Evolutionary conservation across 768 basidiomycete species (phyloP).

Genomic region (Hydnomerulius pinastri): DNA sequence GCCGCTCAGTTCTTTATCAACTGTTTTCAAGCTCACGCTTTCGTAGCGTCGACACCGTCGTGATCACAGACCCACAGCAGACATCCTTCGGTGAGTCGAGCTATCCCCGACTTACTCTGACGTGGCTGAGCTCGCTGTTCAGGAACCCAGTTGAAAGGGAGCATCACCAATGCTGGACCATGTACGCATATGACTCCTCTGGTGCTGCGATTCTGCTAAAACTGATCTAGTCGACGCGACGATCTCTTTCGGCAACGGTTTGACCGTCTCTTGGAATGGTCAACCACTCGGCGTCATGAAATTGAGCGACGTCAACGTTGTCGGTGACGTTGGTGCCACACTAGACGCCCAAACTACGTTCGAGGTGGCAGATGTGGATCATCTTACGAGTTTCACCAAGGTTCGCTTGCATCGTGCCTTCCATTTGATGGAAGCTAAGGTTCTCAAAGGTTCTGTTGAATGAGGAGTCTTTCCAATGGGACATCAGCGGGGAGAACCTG

Average conservation of each 20-base stretch:
- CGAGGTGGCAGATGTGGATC: slow-evolving; percentile 54
- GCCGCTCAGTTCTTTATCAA: neutral
- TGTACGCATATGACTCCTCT: slow-evolving; percentile 46
- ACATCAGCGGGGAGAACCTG: slow-evolving; percentile 63
- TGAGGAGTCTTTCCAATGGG: slow-evolving; percentile 68
- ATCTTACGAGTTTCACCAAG: slow-evolving; percentile 67
- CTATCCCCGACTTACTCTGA: neutral
- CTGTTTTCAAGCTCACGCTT: neutral
- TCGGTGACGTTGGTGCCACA: slow-evolving; percentile 63
- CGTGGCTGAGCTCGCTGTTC: slow-evolving; percentile 5
- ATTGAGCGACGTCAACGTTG: slow-evolving; percentile 59
- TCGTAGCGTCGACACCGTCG: slow-evolving; percentile 54
- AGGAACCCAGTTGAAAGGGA: slow-evolving; percentile 59
- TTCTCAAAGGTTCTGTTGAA: slow-evolving; percentile 52
- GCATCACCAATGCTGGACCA: slow-evolving; percentile 70
- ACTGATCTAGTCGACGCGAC: slow-evolving; percentile 56
- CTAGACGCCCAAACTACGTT: slow-evolving; percentile 58
- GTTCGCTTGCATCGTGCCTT: slow-evolving; percentile 23
- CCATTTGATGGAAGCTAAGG: neutral
- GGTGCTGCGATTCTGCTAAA: slow-evolving; percentile 5
- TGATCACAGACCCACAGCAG: slow-evolving; percentile 60
- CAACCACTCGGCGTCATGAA: slow-evolving; percentile 57
- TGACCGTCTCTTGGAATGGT: slow-evolving; percentile 62
- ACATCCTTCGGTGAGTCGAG: slow-evolving; percentile 53
- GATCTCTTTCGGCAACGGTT: slow-evolving; percentile 64